Base-by-base conservation (phyloP, 805 yeast species). In the Starmerella scarabaei region DNA sequence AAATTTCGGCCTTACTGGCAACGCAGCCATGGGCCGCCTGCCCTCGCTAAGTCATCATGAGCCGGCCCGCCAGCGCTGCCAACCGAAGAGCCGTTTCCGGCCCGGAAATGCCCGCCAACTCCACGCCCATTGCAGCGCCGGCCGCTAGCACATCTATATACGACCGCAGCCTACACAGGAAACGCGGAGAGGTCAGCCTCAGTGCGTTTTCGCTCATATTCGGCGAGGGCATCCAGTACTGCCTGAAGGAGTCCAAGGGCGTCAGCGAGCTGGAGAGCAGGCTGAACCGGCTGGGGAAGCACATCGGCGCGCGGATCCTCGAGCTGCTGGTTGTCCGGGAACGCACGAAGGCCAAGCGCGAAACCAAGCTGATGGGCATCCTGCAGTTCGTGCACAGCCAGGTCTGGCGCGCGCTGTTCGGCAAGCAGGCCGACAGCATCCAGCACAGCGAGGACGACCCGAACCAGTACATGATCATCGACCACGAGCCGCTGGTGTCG, bases 401-500 rank as follows among this genome's bases (percentile, higher is more conserved):
- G 2, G 67, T 84, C 15, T 84, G 94, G 94, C 69, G 66, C 43
- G 62, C 75, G 3, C 57, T 82, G 11, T 84, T 84, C 61, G 88
- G 85, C 6, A 71, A 69, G 48, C 62, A 72, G 0, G 80, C 93
- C 16, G 85, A 82, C 53, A 80, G 75, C 26, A 59, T 84, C 39
- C 91, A 84, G 49, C 75, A 76, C 54, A 70, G 77, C 3, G 80
- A 80, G 35, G 78, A 74, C 34, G 63, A 69, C 29, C 80, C 77
- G 21, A 71, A 73, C 40, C 75, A 72, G 42, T 77, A 77, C 53
- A 82, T 84, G 93, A 80, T 84, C 44, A 75, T 74, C 15, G 94
- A 84, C 56, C 73, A 77, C 51, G 57, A 66, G 12, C 94, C 94
- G 5, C 51, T 80, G 34, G 65, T 83, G 30, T 68, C 81, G n/a